These are phyloP conservation scores for Martensiomyces pterosporus DNA, from an alignment of 192 early-diverging fungal genomes.

Conservation along the genomic window DNA sequence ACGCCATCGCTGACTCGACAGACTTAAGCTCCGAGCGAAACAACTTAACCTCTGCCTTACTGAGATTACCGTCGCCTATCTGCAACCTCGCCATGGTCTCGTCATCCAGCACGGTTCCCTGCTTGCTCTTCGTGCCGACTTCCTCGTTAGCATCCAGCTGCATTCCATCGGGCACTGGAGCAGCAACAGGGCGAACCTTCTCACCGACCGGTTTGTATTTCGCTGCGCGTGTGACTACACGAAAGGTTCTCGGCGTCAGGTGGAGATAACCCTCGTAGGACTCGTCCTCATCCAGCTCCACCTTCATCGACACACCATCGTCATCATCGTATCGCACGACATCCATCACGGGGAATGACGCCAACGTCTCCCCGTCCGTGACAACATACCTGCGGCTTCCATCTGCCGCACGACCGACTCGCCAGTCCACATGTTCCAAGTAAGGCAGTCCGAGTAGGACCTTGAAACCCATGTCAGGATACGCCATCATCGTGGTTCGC, in stretches of 20 bases:
- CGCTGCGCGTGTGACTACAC: neutral
- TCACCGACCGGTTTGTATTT: neutral
- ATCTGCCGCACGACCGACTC: neutral
- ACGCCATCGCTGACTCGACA: conserved; percentile 2
- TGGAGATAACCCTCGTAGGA: neutral
- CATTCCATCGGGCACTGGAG: neutral
- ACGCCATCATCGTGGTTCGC: neutral
- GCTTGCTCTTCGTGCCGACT: neutral
- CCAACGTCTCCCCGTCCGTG: neutral
- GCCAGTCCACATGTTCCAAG: neutral
- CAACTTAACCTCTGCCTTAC: neutral
- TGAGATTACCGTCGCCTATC: conserved; percentile 4
- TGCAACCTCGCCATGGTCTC: neutral
- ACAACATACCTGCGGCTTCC: neutral
- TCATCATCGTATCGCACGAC: too few species aligned
- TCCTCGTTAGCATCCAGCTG: neutral
- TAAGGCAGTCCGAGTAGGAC: neutral
- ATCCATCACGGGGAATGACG: neutral
- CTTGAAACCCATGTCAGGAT: neutral
- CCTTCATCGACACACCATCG: too few species aligned
- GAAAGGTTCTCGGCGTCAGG: neutral
- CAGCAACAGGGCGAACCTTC: neutral
- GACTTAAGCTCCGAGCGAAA: neutral
- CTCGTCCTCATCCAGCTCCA: neutral
- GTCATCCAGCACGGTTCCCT: neutral